Evolutionary conservation across 2,329 filamentous ascomycete species (phyloP).

Genomic region (Dendrostoma leiphaemia): DNA sequence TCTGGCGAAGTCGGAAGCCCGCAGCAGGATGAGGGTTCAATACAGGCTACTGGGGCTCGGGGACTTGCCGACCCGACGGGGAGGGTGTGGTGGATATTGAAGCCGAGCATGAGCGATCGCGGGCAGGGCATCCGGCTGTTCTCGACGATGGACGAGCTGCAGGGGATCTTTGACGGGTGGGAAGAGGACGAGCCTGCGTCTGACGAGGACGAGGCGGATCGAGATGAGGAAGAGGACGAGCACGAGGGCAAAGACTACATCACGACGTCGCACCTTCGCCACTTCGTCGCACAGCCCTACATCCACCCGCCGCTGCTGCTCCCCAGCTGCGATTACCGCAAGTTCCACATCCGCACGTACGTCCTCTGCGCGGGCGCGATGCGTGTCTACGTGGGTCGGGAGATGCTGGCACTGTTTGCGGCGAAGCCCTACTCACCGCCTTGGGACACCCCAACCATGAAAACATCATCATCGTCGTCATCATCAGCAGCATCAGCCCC

Average conservation of each 20-base stretch:
- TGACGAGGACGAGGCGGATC: slow-evolving; percentile 61
- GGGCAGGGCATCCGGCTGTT: slow-evolving; percentile 93
- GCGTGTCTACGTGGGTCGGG: slow-evolving; percentile 79
- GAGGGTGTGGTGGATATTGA: slow-evolving; percentile 94
- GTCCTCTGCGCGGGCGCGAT: slow-evolving; percentile 78
- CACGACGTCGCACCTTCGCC: slow-evolving; percentile 84
- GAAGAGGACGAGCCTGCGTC: slow-evolving; percentile 67
- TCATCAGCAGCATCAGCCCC: neutral
- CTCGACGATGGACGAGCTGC: slow-evolving; percentile 79
- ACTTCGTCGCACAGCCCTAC: slow-evolving; percentile 95
- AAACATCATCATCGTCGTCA: neutral
- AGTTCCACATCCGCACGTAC: slow-evolving; percentile 95
- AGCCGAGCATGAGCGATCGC: slow-evolving; percentile 95
- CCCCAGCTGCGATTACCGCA: slow-evolving; percentile 60
- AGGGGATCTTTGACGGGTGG: slow-evolving; percentile 87
- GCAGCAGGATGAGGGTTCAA: slow-evolving; percentile 22
- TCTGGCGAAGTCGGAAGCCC: neutral
- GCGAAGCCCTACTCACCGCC: slow-evolving; percentile 70
- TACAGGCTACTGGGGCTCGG: slow-evolving; percentile 3
- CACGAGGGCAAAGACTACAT: slow-evolving; percentile 55
- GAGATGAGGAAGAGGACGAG: slow-evolving; percentile 34
- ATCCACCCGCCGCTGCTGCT: slow-evolving; percentile 84
- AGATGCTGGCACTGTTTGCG: slow-evolving; percentile 93
- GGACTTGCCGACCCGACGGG: slow-evolving; percentile 27
- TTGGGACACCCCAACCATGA: slow-evolving; percentile 31